These are phyloP conservation scores for Nicotiana tomentosiformis DNA, from an alignment of 257 asterid genomes.

Conservation along the genomic window DNA sequence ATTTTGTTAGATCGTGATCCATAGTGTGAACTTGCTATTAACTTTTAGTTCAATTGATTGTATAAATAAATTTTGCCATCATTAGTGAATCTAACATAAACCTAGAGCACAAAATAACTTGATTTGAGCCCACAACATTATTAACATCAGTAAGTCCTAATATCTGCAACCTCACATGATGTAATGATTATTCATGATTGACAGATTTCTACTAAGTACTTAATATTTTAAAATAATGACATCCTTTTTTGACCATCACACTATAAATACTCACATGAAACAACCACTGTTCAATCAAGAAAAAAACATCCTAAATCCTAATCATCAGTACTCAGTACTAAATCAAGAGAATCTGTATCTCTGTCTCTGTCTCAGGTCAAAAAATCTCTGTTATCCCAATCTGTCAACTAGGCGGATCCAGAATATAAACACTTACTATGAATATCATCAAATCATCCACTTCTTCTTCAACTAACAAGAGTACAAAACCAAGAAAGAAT, in stretches of 20 bases:
- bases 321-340: too few species aligned
- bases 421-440: neutral
- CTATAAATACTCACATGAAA: neutral
- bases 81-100: neutral
- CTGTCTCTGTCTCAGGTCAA: neutral
- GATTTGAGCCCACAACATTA: neutral
- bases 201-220: neutral
- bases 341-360: neutral
- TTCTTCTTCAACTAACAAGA: neutral
- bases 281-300: neutral
- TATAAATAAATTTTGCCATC: too few species aligned
- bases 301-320: neutral
- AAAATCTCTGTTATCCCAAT: neutral
- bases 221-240: neutral
- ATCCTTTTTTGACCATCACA: neutral
- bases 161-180: neutral
- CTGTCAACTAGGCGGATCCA: neutral
- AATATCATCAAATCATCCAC: neutral
- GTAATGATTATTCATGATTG: neutral
- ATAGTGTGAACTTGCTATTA: too few species aligned
- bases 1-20: too few species aligned
- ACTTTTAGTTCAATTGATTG: too few species aligned
- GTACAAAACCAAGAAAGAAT: slow-evolving; percentile 4
- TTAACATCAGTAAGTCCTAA: neutral
- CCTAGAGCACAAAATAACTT: neutral